Percentiles rank a stretch among this genome's conserved stretches.
Conservation (phyloP, 331 rosid genomes). For the Quercus tomentella region DNA sequence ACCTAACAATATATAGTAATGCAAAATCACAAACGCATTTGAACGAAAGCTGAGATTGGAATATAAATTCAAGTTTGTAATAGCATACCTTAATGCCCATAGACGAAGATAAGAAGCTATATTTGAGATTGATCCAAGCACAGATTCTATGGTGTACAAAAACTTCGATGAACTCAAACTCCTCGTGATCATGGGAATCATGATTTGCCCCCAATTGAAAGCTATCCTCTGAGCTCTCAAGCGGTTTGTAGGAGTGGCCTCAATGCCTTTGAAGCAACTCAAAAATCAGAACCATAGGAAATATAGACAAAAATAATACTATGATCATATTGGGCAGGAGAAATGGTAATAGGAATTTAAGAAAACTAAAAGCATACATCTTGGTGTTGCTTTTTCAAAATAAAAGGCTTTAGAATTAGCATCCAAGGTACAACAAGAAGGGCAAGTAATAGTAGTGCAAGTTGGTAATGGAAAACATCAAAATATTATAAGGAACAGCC, state of each 20-base stretch:
- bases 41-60: not conserved
- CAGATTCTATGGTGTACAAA: constrained; percentile 95
- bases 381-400: constrained; percentile 81
- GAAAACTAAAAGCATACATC: constrained; percentile 39
- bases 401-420: constrained; percentile 92
- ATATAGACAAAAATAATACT: not conserved
- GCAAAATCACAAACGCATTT: not conserved
- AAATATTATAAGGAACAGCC: constrained; percentile 11
- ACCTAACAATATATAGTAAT: not conserved
- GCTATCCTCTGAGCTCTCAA: constrained; percentile 66
- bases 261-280: constrained; percentile 65
- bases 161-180: constrained; percentile 89
- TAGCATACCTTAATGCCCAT: constrained; percentile 88
- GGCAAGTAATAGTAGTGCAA: constrained; percentile 67
- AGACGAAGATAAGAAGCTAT: constrained; percentile 99
- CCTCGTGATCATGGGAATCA: constrained; percentile 83
- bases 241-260: constrained; percentile 63
- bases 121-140: constrained; percentile 93
- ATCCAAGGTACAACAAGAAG: constrained; percentile 89
- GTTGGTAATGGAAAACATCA: constrained; percentile 36
- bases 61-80: constrained; percentile 2
- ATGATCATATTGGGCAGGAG: not conserved
- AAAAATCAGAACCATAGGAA: constrained; percentile 20
- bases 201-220: constrained; percentile 69
- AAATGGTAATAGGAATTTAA: not conserved